Evolutionary conservation across 306 rosid genomes (phyloP), one percentile per base, ranked within the genome.

Genomic region (Lupinus albus): DNA sequence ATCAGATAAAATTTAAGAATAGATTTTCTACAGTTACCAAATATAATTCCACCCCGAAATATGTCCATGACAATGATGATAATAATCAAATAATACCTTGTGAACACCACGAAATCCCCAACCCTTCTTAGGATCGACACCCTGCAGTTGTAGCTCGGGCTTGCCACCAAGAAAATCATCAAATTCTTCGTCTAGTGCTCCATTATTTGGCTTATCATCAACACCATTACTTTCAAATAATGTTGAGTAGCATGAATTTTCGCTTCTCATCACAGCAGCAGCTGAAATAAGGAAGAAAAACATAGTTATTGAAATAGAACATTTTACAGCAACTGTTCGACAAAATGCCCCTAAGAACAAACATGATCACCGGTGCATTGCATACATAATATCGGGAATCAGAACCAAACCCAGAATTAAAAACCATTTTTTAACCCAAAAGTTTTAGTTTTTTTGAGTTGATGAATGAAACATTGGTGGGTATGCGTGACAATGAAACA

Each of bases 61-160:
- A 33, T 15, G 16, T 48, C 39, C n/a, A 48, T 1, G n/a, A n/a
- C n/a, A 25, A 49, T 17, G 30, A 8, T 13, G 39, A 55, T 11
- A 13, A 57, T 3, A 20, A 11, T 39, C 5, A 59, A 63, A 14
- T 30, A 15, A 57, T 89, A 93, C 97, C 99, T 86, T 93, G 77
- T 93, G 99, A 60, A 93, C 99, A 53, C 99, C 99, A 0, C 97
- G 97, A 82, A 76, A 93, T 67, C 74, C 87, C 99, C 99, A 90
- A 57, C 99, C 97, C 70, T 72, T 85, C 71, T 70, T 76, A 8
- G 99, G 99, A 82, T 93, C 88, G 64, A 93, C 99, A 64, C 94
- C 80, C 46, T 90, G 99, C 41, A 88, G 89, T 39, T 79, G 77
- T 64, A 76, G 59, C 38, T 75, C 75, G 3, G 70, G 50, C 68